Base-by-base conservation (phyloP, 495 filamentous ascomycete species). In the Penicillium argentinense region DNA sequence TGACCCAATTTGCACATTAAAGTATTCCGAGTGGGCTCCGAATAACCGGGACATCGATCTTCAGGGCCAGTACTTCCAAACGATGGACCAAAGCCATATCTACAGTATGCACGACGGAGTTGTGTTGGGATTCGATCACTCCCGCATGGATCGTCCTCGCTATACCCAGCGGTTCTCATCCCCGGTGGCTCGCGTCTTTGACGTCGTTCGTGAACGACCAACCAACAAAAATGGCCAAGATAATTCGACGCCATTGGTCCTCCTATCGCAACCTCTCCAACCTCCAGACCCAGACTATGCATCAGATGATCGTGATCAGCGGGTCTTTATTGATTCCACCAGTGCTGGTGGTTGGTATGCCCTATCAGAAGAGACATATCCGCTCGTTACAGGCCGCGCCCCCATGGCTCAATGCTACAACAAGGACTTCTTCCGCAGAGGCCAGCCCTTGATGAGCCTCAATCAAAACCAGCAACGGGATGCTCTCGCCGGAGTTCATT, bases 11-110 rank as follows among this genome's bases (percentile, higher is more conserved):
- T 96, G 89, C 57, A 96, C 88, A 0, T 79, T 98, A 48, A 95
- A 82, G 50, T 98, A 93, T 64, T 88, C 88, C 17, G 93, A 98
- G 63, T 98, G 93, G 93, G 85, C 83, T 0, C 88, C 91, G 8
- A 98, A 98, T 63, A 95, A 87, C 38, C 87, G 83, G 32, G 92
- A 98, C 58, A 80, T 79, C 44, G 93, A 98, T 64, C 82, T 98
- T 12, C 81, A 87, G 50, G 82, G 79, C 32, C 89, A 97, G 52
- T 91, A 97, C 55, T 72, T 71, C 17, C 67, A 67, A 3, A 88
- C 89, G 8, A 87, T 89, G 73, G 93, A 97, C 63, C 82, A 86
- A 46, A 88, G 85, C 30, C 96, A 97, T 66, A 83, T 97, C 18
- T 90, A 91, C 56, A 86, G 85, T 41, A 82, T 85, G 60, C 88